A percentile compares a stretch with the other conserved stretches of the same genome.
Evolutionary conservation across 805 yeast genomes (phyloP).

Genomic region (Clavispora asparagi): DNA sequence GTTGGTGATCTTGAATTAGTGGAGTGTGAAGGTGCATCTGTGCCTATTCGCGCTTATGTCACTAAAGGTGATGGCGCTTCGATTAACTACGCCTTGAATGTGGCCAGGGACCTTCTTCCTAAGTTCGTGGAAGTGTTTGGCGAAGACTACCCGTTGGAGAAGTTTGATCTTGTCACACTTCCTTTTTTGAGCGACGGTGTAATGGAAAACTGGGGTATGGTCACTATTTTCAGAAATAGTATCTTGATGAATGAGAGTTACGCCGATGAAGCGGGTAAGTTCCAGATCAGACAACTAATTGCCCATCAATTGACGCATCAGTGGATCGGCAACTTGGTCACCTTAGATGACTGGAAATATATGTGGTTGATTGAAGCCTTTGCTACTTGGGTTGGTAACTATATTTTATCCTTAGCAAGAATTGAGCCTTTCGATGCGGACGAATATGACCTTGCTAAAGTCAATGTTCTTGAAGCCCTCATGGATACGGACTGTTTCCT

Average conservation of each 20-base stretch:
- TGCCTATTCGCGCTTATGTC: constrained; percentile 52
- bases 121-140: constrained; percentile 41
- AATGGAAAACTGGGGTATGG: constrained; percentile 74
- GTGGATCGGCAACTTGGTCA: constrained; percentile 68
- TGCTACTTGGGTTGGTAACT: constrained; percentile 68
- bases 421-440: constrained; percentile 9
- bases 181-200: constrained; percentile 76
- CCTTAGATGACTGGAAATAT: constrained; percentile 63
- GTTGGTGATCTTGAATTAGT: constrained; percentile 62
- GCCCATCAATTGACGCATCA: constrained; percentile 76
- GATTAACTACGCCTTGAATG: constrained; percentile 47
- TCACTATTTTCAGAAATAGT: constrained; percentile 54
- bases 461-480: constrained; percentile 20
- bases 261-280: constrained; percentile 20
- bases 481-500: constrained; percentile 33
- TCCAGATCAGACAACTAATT: constrained; percentile 47
- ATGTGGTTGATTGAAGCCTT: constrained; percentile 76
- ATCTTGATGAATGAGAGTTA: constrained; percentile 20
- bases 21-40: constrained; percentile 1
- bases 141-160: constrained; percentile 49
- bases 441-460: constrained; percentile 10
- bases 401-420: constrained; percentile 24
- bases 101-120: constrained; percentile 45
- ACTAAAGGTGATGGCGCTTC: constrained; percentile 45
- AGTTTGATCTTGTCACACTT: constrained; percentile 61